Evolutionary conservation across 352 stramenopile genomes (phyloP).

Genomic region (Globisporangium heterothallicum): DNA sequence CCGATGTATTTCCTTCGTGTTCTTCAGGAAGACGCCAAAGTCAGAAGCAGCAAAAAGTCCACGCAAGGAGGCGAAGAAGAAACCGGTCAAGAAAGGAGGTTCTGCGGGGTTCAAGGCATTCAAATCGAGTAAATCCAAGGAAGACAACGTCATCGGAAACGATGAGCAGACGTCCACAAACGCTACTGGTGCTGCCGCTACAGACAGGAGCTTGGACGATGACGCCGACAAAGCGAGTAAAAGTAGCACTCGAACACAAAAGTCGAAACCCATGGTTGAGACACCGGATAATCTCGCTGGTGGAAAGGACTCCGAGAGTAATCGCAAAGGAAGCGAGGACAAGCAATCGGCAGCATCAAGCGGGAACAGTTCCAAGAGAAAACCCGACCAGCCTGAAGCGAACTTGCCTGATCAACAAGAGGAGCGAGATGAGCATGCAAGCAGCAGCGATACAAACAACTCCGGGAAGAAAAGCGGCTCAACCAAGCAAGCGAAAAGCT

Average conservation of each 20-base stretch:
- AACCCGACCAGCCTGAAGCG: constrained; percentile 1
- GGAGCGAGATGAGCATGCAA: neutral
- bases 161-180: constrained; percentile 1
- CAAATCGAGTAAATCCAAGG: neutral
- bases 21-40: too few species aligned
- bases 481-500: constrained; percentile 2
- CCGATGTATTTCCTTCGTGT: too few species aligned
- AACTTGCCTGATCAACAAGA: constrained; percentile 1
- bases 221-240: too few species aligned
- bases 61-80: too few species aligned
- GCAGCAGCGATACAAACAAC: neutral
- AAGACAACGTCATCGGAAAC: neutral
- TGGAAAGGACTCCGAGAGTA: too few species aligned
- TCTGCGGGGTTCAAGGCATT: neutral
- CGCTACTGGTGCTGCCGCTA: neutral
- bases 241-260: too few species aligned
- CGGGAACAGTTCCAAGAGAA: neutral
- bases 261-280: too few species aligned
- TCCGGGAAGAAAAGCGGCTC: too few species aligned
- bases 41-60: neutral
- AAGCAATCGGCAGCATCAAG: neutral
- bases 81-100: constrained; percentile 2
- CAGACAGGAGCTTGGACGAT: too few species aligned
- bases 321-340: neutral
- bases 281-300: too few species aligned